Evolutionary conservation across 2,329 filamentous ascomycete species (phyloP).

Genomic region (Botryotinia calthae): DNA sequence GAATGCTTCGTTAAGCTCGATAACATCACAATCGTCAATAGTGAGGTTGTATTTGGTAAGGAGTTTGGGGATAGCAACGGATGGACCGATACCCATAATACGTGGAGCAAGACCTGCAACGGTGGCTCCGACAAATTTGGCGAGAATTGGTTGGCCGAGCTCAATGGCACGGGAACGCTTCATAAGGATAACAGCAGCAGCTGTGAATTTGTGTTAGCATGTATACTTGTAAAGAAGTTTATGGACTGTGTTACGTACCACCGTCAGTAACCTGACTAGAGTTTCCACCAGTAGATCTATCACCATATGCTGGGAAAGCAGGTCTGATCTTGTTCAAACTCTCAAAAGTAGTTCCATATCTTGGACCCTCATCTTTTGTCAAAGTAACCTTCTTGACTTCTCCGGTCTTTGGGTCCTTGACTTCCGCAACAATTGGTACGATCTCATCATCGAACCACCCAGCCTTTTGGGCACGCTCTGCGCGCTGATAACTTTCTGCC

Average conservation of each 20-base stretch:
- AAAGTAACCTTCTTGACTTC: slow-evolving; percentile 75
- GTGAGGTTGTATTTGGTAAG: slow-evolving; percentile 74
- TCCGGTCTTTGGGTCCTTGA: slow-evolving; percentile 82
- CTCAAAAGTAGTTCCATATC: slow-evolving; percentile 86
- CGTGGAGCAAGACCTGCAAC: slow-evolving; percentile 86
- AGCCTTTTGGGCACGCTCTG: slow-evolving; percentile 85
- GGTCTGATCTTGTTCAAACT: slow-evolving; percentile 77
- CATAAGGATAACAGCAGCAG: slow-evolving; percentile 88
- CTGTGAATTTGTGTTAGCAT: slow-evolving; percentile 41
- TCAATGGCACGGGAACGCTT: slow-evolving; percentile 85
- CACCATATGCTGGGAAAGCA: slow-evolving; percentile 87
- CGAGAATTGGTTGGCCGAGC: slow-evolving; percentile 86
- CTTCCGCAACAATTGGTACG: slow-evolving; percentile 74
- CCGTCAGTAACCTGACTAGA: slow-evolving; percentile 94
- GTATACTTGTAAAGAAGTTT: neutral
- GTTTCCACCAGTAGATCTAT: slow-evolving; percentile 86
- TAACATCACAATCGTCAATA: slow-evolving; percentile 79
- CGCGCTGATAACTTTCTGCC: slow-evolving; percentile 81
- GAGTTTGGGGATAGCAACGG: slow-evolving; percentile 75
- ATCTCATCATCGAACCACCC: slow-evolving; percentile 96
- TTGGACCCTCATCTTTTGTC: slow-evolving; percentile 84
- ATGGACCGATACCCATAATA: slow-evolving; percentile 94
- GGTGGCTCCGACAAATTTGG: slow-evolving; percentile 91
- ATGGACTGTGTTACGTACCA: slow-evolving; percentile 46
- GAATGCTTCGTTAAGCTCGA: slow-evolving; percentile 97